Base-by-base conservation (phyloP, 148 eudicot species). In the Rhododendron ferrugineum region DNA sequence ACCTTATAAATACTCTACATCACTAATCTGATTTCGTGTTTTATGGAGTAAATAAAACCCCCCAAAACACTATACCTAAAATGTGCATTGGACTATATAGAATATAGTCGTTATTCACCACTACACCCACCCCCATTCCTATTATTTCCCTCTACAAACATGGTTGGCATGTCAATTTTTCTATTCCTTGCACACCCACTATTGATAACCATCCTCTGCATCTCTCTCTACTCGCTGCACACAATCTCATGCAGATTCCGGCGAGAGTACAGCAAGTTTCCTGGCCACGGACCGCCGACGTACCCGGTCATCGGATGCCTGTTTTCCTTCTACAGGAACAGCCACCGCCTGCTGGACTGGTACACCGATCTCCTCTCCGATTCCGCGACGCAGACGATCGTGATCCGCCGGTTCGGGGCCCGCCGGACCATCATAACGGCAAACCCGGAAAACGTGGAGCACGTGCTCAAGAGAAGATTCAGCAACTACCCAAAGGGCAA, bases 391-490 rank as follows among this genome's bases (percentile, higher is more conserved):
- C 88, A 86, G 37, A 89, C 92, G 36, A 84, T 90, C 42, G 78
- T 81, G 10, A 64, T 90, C 44, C 82, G 37, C 14, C 85, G 90
- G 34, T 20, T 87, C 4, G 90, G 90, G 13, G 90, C 90, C 82
- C 89, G 88, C 0, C 83, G 82, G 18, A 88, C 87, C 84, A 82
- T 90, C 47, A 80, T 91, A 8, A 88, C 92, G 1, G 90, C 91
- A 0, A 90, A 91, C 85, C 91, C 91, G 2, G 77, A 54, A 4
- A 91, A 91, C 83, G 89, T 91, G 9, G 88, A 91, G 26, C 74
- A 91, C 75, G 86, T 91, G 18, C 88, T 91, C 13, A 89, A 87
- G 34, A 87, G 88, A 54, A 89, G 84, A 68, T 91, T 91, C 84
- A 20, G 78, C 44, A 91, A 90, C 81, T 89, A 82, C 85, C 89